These are phyloP conservation scores for Syzygium jambos DNA, from an alignment of 345 rosid genomes.

Conservation along the genomic window DNA sequence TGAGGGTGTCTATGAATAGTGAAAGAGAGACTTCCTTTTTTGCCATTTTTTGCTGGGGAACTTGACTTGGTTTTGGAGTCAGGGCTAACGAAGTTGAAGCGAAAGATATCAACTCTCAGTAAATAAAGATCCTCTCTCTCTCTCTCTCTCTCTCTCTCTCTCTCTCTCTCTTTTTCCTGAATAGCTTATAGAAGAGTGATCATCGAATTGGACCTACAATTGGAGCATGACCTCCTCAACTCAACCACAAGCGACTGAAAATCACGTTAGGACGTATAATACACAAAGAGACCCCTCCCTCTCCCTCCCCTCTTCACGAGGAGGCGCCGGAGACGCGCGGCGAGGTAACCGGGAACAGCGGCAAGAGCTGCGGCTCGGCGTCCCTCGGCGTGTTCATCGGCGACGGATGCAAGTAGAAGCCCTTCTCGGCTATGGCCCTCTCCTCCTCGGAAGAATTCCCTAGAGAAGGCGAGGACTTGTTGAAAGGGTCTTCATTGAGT, in stretches of 20 bases:
- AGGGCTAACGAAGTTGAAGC: background rate
- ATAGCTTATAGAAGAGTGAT: background rate
- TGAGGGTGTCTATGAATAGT: background rate
- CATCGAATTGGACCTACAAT: background rate
- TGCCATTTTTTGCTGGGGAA: background rate
- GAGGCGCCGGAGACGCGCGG: constrained; percentile 57
- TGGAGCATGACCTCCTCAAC: background rate
- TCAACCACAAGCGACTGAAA: background rate
- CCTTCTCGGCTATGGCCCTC: constrained; percentile 77
- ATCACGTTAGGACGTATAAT: background rate
- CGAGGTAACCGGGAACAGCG: constrained; percentile 84
- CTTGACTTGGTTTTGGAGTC: background rate
- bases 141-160: background rate
- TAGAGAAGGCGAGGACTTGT: constrained; percentile 47
- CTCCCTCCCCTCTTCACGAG: constrained; percentile 4
- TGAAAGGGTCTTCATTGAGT: constrained; percentile 54
- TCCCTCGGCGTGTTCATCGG: constrained; percentile 90
- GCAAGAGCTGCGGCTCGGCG: constrained; percentile 83
- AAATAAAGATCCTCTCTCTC: background rate
- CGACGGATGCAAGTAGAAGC: constrained; percentile 82
- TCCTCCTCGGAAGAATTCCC: constrained; percentile 70
- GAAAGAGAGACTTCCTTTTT: background rate
- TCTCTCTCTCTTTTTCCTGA: background rate
- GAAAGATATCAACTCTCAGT: background rate
- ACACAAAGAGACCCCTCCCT: background rate